phyloP scores from a whole-genome alignment of 176 grass and related monocot genomes.

The Carex kokanica region DNA sequence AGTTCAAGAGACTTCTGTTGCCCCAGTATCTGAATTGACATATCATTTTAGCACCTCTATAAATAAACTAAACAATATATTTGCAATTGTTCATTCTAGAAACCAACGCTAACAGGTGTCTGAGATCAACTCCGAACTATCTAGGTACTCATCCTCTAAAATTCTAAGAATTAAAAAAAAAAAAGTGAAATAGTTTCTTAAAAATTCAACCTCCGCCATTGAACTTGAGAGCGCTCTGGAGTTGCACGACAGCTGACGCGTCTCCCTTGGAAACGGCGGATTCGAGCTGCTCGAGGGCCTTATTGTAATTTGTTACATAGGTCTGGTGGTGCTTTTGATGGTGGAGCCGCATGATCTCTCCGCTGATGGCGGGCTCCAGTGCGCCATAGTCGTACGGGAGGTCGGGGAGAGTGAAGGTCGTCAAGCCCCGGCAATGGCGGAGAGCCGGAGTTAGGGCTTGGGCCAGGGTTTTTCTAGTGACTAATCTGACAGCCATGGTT shows the following conservation, averaged over 20 bases:
- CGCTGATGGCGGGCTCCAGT: constrained; percentile 82
- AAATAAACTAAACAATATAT: neutral
- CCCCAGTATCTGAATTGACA: neutral
- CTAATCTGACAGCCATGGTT: constrained; percentile 68
- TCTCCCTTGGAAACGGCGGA: constrained; percentile 69
- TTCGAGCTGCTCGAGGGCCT: constrained; percentile 93
- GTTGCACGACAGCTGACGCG: constrained; percentile 45
- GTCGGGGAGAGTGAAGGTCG: constrained; percentile 59
- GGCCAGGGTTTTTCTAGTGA: constrained; percentile 48
- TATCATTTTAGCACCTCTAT: neutral
- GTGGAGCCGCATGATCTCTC: constrained; percentile 92
- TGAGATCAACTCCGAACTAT: neutral
- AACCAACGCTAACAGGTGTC: neutral
- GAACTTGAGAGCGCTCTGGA: constrained; percentile 98
- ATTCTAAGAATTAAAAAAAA: no score
- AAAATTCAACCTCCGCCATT: constrained; percentile 73
- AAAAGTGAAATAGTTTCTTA: neutral
- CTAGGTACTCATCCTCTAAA: neutral
- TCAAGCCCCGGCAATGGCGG: constrained; percentile 25
- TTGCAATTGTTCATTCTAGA: neutral
- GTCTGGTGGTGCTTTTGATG: constrained; percentile 98
- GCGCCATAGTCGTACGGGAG: constrained; percentile 89
- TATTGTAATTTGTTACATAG: constrained; percentile 99
- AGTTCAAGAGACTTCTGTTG: neutral
- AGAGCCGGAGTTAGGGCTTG: constrained; percentile 25